Percentiles rank a stretch among this genome's conserved stretches.
Evolutionary conservation across 2,329 filamentous ascomycete genomes (phyloP).

Genomic region (Clarireedia sp.): DNA sequence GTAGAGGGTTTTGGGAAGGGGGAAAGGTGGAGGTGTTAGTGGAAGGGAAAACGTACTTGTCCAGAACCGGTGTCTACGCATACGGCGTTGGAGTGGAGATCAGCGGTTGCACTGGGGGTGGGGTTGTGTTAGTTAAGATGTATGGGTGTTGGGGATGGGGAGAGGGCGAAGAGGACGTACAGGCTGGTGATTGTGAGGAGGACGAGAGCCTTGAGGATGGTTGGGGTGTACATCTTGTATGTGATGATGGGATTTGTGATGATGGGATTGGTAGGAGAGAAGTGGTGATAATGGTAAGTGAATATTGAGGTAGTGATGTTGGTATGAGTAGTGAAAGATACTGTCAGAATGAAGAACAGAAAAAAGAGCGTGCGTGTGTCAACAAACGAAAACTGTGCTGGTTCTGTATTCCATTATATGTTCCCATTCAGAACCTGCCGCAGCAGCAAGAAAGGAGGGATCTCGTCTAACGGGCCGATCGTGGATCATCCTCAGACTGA

Average conservation of each 20-base stretch:
- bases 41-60: background rate
- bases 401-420: background rate
- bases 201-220: background rate
- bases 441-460: background rate
- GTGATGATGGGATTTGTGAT: background rate
- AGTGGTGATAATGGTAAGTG: background rate
- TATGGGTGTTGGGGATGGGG: background rate
- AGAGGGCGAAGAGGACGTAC: background rate
- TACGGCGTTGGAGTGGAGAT: background rate
- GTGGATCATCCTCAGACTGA: no score
- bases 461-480: no score
- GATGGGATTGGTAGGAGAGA: background rate
- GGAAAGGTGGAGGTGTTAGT: background rate
- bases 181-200: conserved; percentile 3
- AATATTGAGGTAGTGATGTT: background rate
- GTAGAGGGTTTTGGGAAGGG: background rate
- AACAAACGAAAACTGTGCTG: no score
- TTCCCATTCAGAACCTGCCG: background rate
- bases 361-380: background rate
- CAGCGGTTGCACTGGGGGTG: background rate
- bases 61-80: background rate
- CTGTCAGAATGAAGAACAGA: background rate
- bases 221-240: background rate
- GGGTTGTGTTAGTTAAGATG: background rate
- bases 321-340: background rate